A percentile compares a stretch with the other conserved stretches of the same genome.
These are phyloP conservation scores for Phytopythium oedochilum DNA, from an alignment of 352 stramenopile species.

Conservation along the genomic window DNA sequence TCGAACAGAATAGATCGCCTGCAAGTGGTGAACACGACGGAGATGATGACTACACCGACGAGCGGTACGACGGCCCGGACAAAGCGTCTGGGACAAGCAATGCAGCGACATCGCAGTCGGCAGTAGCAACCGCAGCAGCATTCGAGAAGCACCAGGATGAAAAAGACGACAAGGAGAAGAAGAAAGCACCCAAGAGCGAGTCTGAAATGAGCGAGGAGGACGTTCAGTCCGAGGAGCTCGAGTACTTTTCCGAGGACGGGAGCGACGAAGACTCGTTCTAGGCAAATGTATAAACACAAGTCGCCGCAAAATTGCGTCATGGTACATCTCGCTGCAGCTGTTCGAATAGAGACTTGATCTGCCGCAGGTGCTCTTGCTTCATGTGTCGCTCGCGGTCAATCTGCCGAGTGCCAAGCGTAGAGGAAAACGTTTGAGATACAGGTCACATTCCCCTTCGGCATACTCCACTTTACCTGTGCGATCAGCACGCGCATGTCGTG, in stretches of 20 bases:
- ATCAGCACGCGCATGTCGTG: constrained; percentile 64
- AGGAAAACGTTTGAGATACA: not conserved
- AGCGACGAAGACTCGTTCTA: constrained; percentile 85
- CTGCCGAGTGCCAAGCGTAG: constrained; percentile 9
- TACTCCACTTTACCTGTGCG: constrained; percentile 27
- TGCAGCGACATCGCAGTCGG: not conserved
- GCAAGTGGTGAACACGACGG: constrained; percentile 2
- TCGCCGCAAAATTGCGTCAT: too few relatives aligned
- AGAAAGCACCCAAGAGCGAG: constrained; percentile 30
- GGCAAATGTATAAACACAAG: too few relatives aligned
- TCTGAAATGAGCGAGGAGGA: constrained; percentile 64
- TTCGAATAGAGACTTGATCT: constrained; percentile 78
- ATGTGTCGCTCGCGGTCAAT: constrained; percentile 64
- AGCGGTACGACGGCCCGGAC: constrained; percentile 4
- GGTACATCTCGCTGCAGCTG: constrained; percentile 68
- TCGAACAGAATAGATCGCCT: constrained; percentile 3
- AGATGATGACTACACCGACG: not conserved
- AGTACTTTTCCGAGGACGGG: constrained; percentile 80
- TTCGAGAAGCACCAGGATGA: constrained; percentile 7
- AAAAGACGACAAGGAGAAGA: constrained; percentile 38
- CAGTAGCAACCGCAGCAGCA: not conserved
- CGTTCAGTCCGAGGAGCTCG: constrained; percentile 67
- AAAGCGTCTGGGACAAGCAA: not conserved
- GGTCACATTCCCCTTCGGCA: not conserved
- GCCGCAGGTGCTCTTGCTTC: constrained; percentile 63